A percentile compares a stretch with the other conserved stretches of the same genome.
phyloP scores from a whole-genome alignment of 306 rosid species.

The Crotalaria pallida region DNA sequence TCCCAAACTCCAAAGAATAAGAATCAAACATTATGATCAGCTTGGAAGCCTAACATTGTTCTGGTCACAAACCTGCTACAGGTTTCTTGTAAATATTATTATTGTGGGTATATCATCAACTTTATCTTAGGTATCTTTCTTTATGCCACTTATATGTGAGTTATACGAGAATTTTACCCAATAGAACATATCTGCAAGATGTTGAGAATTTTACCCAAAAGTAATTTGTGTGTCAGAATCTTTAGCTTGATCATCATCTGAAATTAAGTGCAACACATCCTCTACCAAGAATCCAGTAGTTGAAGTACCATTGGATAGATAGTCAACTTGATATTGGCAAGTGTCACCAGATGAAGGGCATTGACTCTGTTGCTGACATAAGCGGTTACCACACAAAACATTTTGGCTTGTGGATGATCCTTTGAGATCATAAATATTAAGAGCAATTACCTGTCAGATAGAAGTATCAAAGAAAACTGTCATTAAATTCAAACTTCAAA shows the following conservation, averaged over 20 bases:
- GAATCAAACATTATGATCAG: background rate
- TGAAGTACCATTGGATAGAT: conserved; percentile 61
- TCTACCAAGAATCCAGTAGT: conserved; percentile 70
- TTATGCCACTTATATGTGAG: too few relatives aligned
- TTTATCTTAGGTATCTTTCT: background rate
- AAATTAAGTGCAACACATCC: conserved; percentile 67
- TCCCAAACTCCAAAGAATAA: conserved; percentile 18
- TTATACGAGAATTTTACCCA: too few relatives aligned
- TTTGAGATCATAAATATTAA: conserved; percentile 59
- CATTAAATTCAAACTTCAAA: conserved; percentile 16
- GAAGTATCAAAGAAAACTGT: conserved; percentile 18
- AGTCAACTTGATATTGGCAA: conserved; percentile 53
- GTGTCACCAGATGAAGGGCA: conserved; percentile 47
- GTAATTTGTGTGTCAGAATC: conserved; percentile 40
- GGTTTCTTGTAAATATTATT: background rate
- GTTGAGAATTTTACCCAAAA: conserved; percentile 56
- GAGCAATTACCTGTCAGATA: conserved; percentile 30
- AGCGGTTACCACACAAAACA: conserved; percentile 59
- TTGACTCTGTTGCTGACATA: conserved; percentile 33
- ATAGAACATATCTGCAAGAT: background rate
- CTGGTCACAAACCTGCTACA: background rate
- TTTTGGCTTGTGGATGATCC: conserved; percentile 58
- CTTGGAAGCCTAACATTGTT: background rate
- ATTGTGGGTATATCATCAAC: background rate
- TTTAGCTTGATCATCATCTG: conserved; percentile 43